Base-by-base conservation (phyloP, 2,329 filamentous ascomycete species). In the Botrytis pseudocinerea region DNA sequence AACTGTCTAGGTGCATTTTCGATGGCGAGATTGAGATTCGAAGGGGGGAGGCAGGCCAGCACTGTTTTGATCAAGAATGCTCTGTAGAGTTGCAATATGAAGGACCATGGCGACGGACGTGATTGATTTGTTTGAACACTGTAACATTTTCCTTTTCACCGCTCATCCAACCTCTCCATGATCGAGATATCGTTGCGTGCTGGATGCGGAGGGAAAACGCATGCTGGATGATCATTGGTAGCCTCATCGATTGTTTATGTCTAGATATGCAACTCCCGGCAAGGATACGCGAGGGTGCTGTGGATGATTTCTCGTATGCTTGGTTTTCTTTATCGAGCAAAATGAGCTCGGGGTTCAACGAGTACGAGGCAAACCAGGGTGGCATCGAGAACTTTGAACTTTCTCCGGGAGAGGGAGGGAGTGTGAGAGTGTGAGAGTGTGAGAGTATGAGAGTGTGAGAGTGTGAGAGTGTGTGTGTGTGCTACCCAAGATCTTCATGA, bases 211-310 rank as follows among this genome's bases (percentile, higher is more conserved):
- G 20, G n/a, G 7, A 46, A 20, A 32, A 1, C 20, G 38, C 16
- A 2, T 44, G 3, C 4, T 42, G n/a, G 46, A 40, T 32, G 40
- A 32, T 35, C 8, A 66, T 66, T 71, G 70, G 61, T 66, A 71
- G 70, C 70, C 70, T 71, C 61, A 38, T 71, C 14, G 70, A 65
- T 66, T 59, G 61, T 46, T 71, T 71, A 71, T 65, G 46, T 71
- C n/a, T 46, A 25, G 18, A 48, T 59, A 69, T 69, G 51, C 54
- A 60, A n/a, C n/a, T 20, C 16, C n/a, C 35, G 22, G 22, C 69
- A 57, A 61, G 68, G 40, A 62, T 62, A 51, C 22, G 68, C 68
- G 68, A 62, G 51, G n/a, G 40, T 68, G 66, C n/a, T 25, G 38
- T 35, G 48, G 35, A 57, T 59, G 65, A 69, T 42, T 69, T 42